These are phyloP conservation scores for Acanthamoeba lugdunensis DNA, from an alignment of 208 protist genomes.

Conservation along the genomic window DNA sequence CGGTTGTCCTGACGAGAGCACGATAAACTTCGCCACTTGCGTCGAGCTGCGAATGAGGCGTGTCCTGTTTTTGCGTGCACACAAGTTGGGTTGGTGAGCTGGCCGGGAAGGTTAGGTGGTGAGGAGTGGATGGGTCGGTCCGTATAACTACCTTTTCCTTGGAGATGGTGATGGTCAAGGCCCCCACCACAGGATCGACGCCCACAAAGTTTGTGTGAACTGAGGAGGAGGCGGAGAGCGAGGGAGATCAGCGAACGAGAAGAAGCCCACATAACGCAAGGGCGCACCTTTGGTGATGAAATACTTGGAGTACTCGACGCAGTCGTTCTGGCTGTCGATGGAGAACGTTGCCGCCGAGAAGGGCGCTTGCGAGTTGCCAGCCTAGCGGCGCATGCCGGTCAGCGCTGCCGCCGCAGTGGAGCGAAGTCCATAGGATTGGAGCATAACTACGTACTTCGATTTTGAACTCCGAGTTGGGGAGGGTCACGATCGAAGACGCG, in stretches of 20 bases:
- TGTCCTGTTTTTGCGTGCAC: not conserved
- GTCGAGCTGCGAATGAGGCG: not conserved
- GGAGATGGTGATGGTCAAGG: slow-evolving; percentile 33
- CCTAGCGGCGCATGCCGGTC: not conserved
- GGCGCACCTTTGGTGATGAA: slow-evolving; percentile 24
- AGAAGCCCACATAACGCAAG: not conserved
- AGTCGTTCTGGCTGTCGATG: not conserved
- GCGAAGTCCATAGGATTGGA: too few species aligned
- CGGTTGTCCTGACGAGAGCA: not conserved
- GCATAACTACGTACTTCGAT: not conserved
- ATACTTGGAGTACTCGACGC: slow-evolving; percentile 33
- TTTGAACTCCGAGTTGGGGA: slow-evolving; percentile 7
- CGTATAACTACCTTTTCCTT: not conserved
- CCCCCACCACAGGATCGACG: not conserved
- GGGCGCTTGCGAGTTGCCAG: not conserved
- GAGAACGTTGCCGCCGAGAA: slow-evolving; percentile 8
- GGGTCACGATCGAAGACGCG: not conserved
- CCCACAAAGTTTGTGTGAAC: slow-evolving; percentile 60
- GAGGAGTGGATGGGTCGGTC: too few species aligned
- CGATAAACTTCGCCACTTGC: not conserved
- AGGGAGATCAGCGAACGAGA: not conserved
- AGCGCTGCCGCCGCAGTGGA: too few species aligned
- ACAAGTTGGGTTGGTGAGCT: not conserved
- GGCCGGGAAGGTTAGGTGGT: too few species aligned
- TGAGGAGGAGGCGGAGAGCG: not conserved